phyloP scores from a whole-genome alignment of 192 early-diverging fungal genomes.

The Umbelopsis isabellina region DNA sequence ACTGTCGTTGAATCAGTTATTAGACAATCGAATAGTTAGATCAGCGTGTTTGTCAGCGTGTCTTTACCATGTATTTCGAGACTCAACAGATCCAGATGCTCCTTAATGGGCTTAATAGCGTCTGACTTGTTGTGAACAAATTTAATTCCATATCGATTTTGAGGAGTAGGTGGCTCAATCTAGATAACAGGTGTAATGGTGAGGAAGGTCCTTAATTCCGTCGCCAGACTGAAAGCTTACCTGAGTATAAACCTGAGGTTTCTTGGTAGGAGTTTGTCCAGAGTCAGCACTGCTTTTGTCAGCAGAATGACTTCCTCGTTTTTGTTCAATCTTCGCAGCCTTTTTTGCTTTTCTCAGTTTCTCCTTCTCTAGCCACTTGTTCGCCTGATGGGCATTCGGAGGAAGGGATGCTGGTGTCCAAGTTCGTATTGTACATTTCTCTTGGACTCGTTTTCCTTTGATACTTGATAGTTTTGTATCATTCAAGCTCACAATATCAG shows the following conservation, averaged over 20 bases:
- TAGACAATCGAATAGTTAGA: not conserved
- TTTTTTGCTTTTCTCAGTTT: slow-evolving; percentile 34
- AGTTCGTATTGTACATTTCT: slow-evolving; percentile 6
- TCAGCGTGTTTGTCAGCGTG: not conserved
- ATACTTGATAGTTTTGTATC: not conserved
- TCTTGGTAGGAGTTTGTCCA: slow-evolving; percentile 5
- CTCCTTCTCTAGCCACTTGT: slow-evolving; percentile 50
- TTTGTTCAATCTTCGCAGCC: slow-evolving; percentile 27
- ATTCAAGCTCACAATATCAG: not conserved
- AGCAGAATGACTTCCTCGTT: slow-evolving; percentile 9
- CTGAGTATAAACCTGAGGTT: not conserved
- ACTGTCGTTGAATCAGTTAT: slow-evolving; percentile 19
- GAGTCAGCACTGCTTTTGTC: not conserved
- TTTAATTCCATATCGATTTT: slow-evolving; percentile 69
- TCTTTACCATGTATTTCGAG: slow-evolving; percentile 63
- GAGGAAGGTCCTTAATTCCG: too few species aligned
- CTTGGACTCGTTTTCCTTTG: not conserved
- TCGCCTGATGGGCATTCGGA: slow-evolving; percentile 36
- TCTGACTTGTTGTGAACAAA: slow-evolving; percentile 56
- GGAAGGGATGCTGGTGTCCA: slow-evolving; percentile 49
- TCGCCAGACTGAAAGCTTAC: not conserved
- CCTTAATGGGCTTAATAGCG: slow-evolving; percentile 40
- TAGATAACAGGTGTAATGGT: too few species aligned
- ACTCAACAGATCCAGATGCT: slow-evolving; percentile 59
- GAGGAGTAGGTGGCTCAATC: slow-evolving; percentile 67